Conservation (phyloP, 2,329 filamentous ascomycete genomes). For the Xylariaceae sp. region DNA sequence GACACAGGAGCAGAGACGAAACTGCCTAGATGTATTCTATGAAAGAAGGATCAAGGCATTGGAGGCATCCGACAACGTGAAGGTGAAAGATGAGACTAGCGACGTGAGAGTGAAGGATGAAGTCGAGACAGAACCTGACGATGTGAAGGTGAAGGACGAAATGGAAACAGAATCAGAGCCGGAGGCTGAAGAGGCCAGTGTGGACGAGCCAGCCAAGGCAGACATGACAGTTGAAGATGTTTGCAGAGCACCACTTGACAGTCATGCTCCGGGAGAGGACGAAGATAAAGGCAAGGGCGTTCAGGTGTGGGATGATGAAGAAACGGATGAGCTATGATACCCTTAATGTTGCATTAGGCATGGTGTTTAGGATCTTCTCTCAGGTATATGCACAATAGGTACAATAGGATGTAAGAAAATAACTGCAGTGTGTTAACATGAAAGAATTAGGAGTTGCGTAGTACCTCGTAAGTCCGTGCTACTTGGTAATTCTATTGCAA, state of each 20-base stretch:
- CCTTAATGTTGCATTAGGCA: neutral
- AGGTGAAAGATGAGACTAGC: conserved; percentile 21
- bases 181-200: neutral
- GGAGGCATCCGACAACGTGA: too few species aligned
- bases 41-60: conserved; percentile 55
- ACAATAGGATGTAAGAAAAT: too few species aligned
- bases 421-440: too few species aligned
- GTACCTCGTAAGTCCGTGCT: too few species aligned
- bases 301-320: conserved; percentile 27
- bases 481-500: too few species aligned
- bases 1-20: conserved; percentile 77
- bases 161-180: conserved; percentile 2
- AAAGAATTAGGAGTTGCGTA: too few species aligned
- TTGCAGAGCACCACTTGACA: conserved; percentile 12
- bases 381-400: too few species aligned
- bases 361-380: neutral
- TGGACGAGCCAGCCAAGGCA: neutral
- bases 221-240: conserved; percentile 9
- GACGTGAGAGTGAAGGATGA: neutral
- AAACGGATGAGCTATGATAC: conserved; percentile 28
- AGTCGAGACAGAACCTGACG: conserved; percentile 21
- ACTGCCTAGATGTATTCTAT: conserved; percentile 80
- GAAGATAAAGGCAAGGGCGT: conserved; percentile 18
- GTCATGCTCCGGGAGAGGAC: conserved; percentile 8
- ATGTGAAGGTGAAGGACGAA: neutral